Percentiles rank a stretch among this genome's conserved stretches.
phyloP scores from a whole-genome alignment of 2,329 filamentous ascomycete genomes.

The Elsinoe necatrix region DNA sequence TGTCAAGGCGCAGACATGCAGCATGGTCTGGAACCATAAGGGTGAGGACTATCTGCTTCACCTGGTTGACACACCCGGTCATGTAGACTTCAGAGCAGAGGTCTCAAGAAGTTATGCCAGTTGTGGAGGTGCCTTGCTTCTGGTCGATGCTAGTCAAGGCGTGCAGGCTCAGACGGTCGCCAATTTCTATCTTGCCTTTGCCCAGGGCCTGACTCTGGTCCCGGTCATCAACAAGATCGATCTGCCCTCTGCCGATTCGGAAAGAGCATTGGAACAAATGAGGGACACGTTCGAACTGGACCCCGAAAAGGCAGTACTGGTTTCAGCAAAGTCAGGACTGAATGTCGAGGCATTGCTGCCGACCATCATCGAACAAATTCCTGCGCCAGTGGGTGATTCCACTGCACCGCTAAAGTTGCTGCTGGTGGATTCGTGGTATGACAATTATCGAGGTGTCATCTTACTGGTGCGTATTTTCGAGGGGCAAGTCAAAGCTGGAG shows the following conservation, averaged over 20 bases:
- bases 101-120: conserved; percentile 93
- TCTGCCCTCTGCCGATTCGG: conserved; percentile 78
- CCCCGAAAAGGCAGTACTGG: conserved; percentile 61
- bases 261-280: conserved; percentile 78
- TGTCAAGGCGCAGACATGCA: conserved; percentile 97
- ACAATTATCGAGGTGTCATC: conserved; percentile 89
- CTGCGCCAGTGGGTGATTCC: conserved; percentile 66
- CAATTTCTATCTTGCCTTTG: conserved; percentile 96
- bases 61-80: conserved; percentile 91
- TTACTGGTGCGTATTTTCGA: conserved; percentile 87
- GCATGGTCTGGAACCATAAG: conserved; percentile 85
- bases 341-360: conserved; percentile 81
- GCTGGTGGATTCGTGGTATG: conserved; percentile 97
- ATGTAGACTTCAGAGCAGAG: conserved; percentile 95
- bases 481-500: conserved; percentile 71
- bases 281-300: conserved; percentile 80
- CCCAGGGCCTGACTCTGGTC: conserved; percentile 75
- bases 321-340: conserved; percentile 88
- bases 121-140: conserved; percentile 81
- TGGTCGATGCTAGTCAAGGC: conserved; percentile 94
- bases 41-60: conserved; percentile 88
- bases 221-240: conserved; percentile 98
- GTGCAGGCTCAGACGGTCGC: conserved; percentile 97
- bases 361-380: conserved; percentile 75
- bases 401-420: conserved; percentile 70